phyloP scores from a whole-genome alignment of 1,139 yeast species.

The Zygotorulaspora mrakii region DNA sequence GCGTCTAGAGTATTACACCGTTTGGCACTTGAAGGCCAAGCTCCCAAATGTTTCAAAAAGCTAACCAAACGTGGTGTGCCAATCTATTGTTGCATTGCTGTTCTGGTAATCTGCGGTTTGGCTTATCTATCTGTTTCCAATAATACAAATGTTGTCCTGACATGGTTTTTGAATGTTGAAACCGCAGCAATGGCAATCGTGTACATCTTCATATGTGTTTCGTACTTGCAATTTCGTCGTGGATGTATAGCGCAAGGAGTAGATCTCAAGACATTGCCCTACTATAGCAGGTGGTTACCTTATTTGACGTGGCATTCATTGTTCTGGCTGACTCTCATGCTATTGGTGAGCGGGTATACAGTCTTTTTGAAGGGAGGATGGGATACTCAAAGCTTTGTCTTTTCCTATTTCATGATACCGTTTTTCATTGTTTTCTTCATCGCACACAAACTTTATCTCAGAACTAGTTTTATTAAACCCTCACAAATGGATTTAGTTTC shows the following conservation, averaged over 20 bases:
- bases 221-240: slow-evolving; percentile 49
- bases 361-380: slow-evolving; percentile 45
- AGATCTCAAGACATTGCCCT: slow-evolving; percentile 42
- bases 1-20: slow-evolving; percentile 62
- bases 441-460: too few species aligned
- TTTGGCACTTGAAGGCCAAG: slow-evolving; percentile 54
- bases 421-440: slow-evolving; percentile 45
- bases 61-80: slow-evolving; percentile 64
- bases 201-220: slow-evolving; percentile 40
- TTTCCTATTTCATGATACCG: slow-evolving; percentile 56
- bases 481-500: too few species aligned
- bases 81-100: slow-evolving; percentile 37
- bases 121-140: slow-evolving; percentile 50
- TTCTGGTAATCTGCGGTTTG: slow-evolving; percentile 47
- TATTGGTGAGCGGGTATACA: slow-evolving; percentile 53
- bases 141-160: slow-evolving; percentile 43
- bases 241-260: too few species aligned
- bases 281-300: slow-evolving; percentile 44
- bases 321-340: slow-evolving; percentile 41
- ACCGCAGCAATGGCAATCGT: slow-evolving; percentile 40
- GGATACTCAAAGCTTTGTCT: slow-evolving; percentile 46
- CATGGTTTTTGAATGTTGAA: slow-evolving; percentile 40
- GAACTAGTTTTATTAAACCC: too few species aligned
- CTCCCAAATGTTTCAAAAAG: slow-evolving; percentile 53
- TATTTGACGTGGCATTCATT: slow-evolving; percentile 46